Base-by-base conservation (phyloP, 352 stramenopile species). In the Phytophthora sansomeana region DNA sequence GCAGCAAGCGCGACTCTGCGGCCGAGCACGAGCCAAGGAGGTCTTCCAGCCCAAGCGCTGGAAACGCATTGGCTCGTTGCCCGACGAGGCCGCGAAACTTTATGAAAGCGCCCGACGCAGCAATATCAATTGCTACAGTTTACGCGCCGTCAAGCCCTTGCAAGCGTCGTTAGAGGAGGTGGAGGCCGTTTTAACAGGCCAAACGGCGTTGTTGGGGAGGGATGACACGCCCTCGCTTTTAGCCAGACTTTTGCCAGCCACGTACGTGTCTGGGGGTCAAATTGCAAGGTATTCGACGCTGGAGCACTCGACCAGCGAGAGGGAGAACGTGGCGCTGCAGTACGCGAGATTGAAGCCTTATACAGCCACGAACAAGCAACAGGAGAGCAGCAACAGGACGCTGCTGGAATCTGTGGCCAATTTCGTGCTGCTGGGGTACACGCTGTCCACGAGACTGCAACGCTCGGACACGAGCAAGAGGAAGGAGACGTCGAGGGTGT, bases 31-130 rank as follows among this genome's bases (percentile, higher is more conserved):
- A n/a, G 82, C 82, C 58, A 90, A 91, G 54, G 72, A 90, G 55
- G 84, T 92, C 51, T 91, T 91, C 70, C 69, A 78, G 47, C 78
- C 80, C 28, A 80, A 85, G 72, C 77, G 78, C 26, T 91, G 84
- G 84, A 91, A 89, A 47, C 78, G 83, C 52, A 85, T 90, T 56
- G 74, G 66, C 11, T 63, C 72, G 16, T 66, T 87, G 17, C 63
- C 80, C 3, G 69, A 78, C 57, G 84, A 89, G 42, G 69, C 78
- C 52, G 78, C 82, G 24, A 79, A 89, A 56, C 76, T 92, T 26
- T 91, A 85, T 56, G 84, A 91, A 48, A 77, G 65, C 63, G 50
- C 76, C 8, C 41, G 67, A 43, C 62, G 49, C 21, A 38, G 53
- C 10, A 32, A 11, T 6, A 55, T 21, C 35, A 55, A 51, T 9